Evolutionary conservation across 2,329 filamentous ascomycete species (phyloP).

Genomic region (Trichoderma sp.): DNA sequence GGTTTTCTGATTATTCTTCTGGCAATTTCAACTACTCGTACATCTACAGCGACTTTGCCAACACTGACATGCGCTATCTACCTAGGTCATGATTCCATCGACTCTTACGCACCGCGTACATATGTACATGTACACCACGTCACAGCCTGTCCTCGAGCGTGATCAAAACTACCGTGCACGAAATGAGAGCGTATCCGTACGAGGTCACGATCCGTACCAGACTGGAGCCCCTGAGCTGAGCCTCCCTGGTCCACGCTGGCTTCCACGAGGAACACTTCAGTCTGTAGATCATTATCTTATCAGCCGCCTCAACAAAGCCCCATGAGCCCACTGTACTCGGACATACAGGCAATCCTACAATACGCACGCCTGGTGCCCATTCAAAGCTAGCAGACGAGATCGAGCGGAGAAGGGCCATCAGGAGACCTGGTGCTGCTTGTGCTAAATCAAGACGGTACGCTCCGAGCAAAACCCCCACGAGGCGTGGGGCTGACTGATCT

Average conservation of each 20-base stretch:
- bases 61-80: neutral
- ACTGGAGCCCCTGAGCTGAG: constrained; percentile 18
- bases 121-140: constrained; percentile 13
- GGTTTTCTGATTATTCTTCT: neutral
- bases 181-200: constrained; percentile 1
- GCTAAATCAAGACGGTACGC: constrained; percentile 5
- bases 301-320: neutral
- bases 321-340: neutral
- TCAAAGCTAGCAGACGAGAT: neutral
- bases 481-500: constrained; percentile 11
- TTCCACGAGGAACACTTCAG: constrained; percentile 3
- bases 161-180: constrained; percentile 16
- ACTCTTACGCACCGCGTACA: neutral
- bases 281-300: constrained; percentile 19
- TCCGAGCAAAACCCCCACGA: constrained; percentile 16
- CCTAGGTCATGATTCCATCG: neutral
- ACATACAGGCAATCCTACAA: neutral
- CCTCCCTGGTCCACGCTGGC: neutral
- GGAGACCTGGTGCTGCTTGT: neutral
- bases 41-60: neutral
- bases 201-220: constrained; percentile 7
- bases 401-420: constrained; percentile 10
- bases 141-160: constrained; percentile 9
- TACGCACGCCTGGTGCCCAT: neutral
- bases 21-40: neutral